Conservation (phyloP, 208 protist genomes). For the Wallacemonas sp. region DNA sequence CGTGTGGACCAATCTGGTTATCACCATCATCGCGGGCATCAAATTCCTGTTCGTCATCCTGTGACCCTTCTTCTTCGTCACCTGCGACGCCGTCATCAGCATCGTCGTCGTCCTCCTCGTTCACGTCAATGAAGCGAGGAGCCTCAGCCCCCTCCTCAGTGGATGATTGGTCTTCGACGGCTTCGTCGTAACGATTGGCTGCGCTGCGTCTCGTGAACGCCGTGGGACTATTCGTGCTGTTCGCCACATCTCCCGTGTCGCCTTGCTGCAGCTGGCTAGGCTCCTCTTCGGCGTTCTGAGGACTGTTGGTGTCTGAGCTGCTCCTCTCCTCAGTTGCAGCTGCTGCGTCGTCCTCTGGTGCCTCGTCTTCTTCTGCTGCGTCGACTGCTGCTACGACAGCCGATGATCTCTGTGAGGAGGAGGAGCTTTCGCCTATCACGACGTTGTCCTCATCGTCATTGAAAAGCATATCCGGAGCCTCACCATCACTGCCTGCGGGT, state of each 20-base stretch:
- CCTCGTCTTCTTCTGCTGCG: too few species aligned
- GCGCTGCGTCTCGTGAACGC: not conserved
- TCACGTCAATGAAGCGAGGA: conserved; percentile 4
- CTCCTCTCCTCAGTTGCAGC: not conserved
- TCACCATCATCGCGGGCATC: too few species aligned
- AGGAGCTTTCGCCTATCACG: not conserved
- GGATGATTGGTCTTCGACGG: not conserved
- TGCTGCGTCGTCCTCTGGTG: too few species aligned
- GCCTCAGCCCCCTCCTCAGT: not conserved
- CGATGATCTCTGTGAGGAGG: too few species aligned
- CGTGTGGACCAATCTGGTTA: not conserved
- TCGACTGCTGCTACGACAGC: too few species aligned
- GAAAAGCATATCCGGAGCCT: not conserved
- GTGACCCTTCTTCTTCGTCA: too few species aligned
- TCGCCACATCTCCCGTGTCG: not conserved
- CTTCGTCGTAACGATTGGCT: not conserved
- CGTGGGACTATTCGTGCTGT: not conserved
- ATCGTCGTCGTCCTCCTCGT: conserved; percentile 3
- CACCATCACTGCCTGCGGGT: not conserved
- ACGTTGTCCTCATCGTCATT: not conserved
- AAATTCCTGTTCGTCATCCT: too few species aligned
- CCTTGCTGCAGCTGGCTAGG: not conserved
- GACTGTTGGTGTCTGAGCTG: not conserved
- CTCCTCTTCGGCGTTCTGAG: not conserved
- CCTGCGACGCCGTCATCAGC: not conserved